Percentiles rank a stretch among this genome's conserved stretches.
phyloP scores from a whole-genome alignment of 331 rosid species.

The Stylosanthes scabra region DNA sequence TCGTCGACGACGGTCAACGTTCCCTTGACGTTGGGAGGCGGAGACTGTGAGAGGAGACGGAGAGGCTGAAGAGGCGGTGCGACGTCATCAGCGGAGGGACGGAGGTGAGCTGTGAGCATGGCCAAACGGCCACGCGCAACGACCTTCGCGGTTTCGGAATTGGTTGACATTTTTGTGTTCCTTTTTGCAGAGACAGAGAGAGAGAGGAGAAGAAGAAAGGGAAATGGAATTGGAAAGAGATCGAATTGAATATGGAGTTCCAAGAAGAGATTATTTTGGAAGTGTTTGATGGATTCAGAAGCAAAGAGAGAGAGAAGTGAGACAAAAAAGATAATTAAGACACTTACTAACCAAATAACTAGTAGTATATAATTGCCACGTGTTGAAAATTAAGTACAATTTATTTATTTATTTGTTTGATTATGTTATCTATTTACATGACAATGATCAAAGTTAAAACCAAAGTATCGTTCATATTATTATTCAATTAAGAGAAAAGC shows the following conservation, averaged over 20 bases:
- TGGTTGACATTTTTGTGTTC: constrained; percentile 49
- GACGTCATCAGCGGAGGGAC: constrained; percentile 45
- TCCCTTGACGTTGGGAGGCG: constrained; percentile 61
- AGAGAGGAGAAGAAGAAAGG: background rate
- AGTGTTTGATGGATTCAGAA: background rate
- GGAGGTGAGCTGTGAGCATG: constrained; percentile 69
- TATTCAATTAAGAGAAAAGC: no score
- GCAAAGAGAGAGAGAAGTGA: background rate
- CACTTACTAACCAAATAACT: background rate
- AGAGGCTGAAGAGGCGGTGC: constrained; percentile 41
- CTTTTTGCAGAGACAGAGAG: background rate
- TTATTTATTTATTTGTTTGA: no score
- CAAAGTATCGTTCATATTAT: no score
- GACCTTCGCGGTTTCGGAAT: constrained; percentile 38
- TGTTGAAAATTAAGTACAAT: background rate
- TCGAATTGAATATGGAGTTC: background rate
- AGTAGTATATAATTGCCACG: background rate
- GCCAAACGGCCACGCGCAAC: constrained; percentile 78
- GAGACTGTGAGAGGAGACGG: constrained; percentile 60
- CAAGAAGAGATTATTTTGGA: background rate
- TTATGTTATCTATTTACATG: no score
- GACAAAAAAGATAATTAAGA: background rate
- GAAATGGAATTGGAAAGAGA: background rate
- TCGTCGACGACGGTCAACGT: constrained; percentile 74
- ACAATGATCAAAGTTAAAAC: no score